These are phyloP conservation scores for Kodamaea laetipori DNA, from an alignment of 805 yeast species.

Conservation along the genomic window DNA sequence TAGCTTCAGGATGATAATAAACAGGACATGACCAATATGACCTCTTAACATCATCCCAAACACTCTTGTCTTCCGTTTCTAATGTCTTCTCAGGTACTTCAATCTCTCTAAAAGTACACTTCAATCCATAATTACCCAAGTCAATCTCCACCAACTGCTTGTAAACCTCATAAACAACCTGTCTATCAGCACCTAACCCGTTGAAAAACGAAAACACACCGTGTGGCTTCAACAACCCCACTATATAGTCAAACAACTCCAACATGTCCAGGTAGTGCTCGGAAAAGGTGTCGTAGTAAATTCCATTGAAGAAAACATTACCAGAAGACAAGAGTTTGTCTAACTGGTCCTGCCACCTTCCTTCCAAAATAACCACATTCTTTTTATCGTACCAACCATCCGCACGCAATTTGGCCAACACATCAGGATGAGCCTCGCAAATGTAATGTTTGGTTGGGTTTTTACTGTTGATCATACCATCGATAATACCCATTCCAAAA, in stretches of 20 bases:
- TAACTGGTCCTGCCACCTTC: slow-evolving; percentile 90
- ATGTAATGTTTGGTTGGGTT: slow-evolving; percentile 77
- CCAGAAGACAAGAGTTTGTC: slow-evolving; percentile 60
- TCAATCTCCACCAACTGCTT: slow-evolving; percentile 79
- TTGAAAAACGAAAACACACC: slow-evolving; percentile 92
- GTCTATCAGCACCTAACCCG: slow-evolving; percentile 59
- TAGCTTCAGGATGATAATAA: slow-evolving; percentile 66
- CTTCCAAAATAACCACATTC: slow-evolving; percentile 74
- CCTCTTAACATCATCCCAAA: slow-evolving; percentile 63
- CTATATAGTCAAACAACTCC: slow-evolving; percentile 76
- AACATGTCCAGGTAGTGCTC: slow-evolving; percentile 91
- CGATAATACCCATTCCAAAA: slow-evolving; percentile 97
- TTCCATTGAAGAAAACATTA: slow-evolving; percentile 82
- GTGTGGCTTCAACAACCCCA: slow-evolving; percentile 77
- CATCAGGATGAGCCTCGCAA: slow-evolving; percentile 95
- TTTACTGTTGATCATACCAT: slow-evolving; percentile 57
- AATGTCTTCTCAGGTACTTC: slow-evolving; percentile 46
- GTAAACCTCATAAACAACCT: slow-evolving; percentile 65
- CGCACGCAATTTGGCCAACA: slow-evolving; percentile 58
- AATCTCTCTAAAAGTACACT: slow-evolving; percentile 55
- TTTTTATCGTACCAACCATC: slow-evolving; percentile 85
- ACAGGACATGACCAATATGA: slow-evolving; percentile 71
- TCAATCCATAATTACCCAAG: slow-evolving; percentile 74
- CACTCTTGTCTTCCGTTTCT: slow-evolving; percentile 41
- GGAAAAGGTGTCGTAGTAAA: slow-evolving; percentile 91